phyloP scores from a whole-genome alignment of 83 land plant species.

The Picea abies region DNA sequence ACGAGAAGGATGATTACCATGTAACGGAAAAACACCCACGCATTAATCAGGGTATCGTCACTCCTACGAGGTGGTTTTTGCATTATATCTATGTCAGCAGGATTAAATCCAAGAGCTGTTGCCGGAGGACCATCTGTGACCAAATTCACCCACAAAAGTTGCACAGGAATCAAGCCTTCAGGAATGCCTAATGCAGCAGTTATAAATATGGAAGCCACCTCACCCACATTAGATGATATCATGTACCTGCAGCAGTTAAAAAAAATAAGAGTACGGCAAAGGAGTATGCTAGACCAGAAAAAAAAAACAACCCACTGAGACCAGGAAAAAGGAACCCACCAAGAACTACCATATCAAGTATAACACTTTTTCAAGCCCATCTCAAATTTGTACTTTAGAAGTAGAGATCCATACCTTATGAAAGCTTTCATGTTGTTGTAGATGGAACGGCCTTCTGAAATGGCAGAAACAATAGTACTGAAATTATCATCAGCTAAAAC shows the following conservation, averaged over 20 bases:
- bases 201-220: conserved; percentile 50
- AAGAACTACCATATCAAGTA: no score
- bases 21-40: conserved; percentile 45
- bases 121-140: conserved; percentile 59
- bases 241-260: conserved; percentile 25
- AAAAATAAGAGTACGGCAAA: no score
- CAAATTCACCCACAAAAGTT: conserved; percentile 50
- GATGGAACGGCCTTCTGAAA: conserved; percentile 53
- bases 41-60: conserved; percentile 30
- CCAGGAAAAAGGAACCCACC: no score
- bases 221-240: conserved; percentile 51
- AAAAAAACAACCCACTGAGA: no score
- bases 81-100: conserved; percentile 41
- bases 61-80: conserved; percentile 40
- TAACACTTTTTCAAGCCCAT: no score
- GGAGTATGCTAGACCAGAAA: no score
- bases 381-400: not conserved
- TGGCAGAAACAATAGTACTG: conserved; percentile 49
- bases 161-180: conserved; percentile 50
- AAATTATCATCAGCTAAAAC: conserved; percentile 50
- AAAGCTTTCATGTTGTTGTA: conserved; percentile 56
- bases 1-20: conserved; percentile 24
- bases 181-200: conserved; percentile 57
- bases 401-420: conserved; percentile 25
- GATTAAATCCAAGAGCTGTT: conserved; percentile 48